Evolutionary conservation across 1,284 basidiomycete species (phyloP), one percentile per base, ranked within the genome.

Genomic region (Puccinia horiana): DNA sequence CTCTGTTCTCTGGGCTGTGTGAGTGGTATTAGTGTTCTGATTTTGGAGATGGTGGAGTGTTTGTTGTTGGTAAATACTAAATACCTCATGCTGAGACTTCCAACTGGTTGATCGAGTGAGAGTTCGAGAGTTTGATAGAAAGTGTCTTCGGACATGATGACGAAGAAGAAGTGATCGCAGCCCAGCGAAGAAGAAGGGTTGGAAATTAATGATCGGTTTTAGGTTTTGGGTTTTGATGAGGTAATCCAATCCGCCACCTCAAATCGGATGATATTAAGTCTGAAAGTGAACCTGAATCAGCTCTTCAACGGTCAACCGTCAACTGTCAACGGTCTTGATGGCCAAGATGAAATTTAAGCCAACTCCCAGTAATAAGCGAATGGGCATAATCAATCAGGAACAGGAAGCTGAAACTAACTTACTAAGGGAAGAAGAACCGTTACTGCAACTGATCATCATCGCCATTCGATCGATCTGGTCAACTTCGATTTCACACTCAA

Each of bases 1-100:
- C 93, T 35, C 93, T 89, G 76, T 91, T 92, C 3, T 91, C 89
- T 11, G 93, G 93, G 84, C 93, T 92, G 74, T 93, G 11, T 14
- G 4, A 18, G 11, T 5, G 5, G 92, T 93, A 93, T 92, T 93
- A 84, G 2, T 42, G 20, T 58, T 35, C n/a, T 56, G 49, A 63
- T 58, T 75, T 6, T 44, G 35, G 29, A 20, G 32, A 37, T 37
- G 20, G 56, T 29, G 16, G 69, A 78, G 23, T 42, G 26, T 3
- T 23, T 81, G n/a, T n/a, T n/a, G n/a, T n/a, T n/a, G n/a, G 23
- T 2, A 52, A 32, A 20, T 14, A 49, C 40, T n/a, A n/a, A n/a
- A 23, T 11, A 32, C 42, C 49, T 70, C 20, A 49, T 37, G 44
- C 32, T 65, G 32, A 49, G 37, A 35, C 70, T 87, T n/a, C 88